phyloP scores from a whole-genome alignment of 148 eudicot genomes.

The Nyssa sinensis region DNA sequence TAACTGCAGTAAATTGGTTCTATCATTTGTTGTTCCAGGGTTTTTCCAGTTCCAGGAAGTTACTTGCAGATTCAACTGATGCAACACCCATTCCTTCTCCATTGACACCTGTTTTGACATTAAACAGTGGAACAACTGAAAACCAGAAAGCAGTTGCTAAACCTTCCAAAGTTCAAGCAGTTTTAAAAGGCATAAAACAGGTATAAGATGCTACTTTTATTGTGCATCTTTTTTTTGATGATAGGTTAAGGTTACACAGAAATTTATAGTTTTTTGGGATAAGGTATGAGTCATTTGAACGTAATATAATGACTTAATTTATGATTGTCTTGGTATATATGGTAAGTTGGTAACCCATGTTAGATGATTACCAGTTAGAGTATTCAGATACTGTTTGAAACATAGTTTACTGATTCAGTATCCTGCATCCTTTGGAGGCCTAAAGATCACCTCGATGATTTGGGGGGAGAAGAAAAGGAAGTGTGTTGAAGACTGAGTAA shows the following conservation, averaged over 20 bases:
- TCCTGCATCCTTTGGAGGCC: no score
- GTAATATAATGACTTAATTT: no score
- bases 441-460: no score
- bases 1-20: not conserved
- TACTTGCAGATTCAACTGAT: conserved; percentile 64
- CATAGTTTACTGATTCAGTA: no score
- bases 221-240: conserved; percentile 1
- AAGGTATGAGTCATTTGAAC: not conserved
- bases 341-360: no score
- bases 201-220: conserved; percentile 25
- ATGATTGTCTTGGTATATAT: no score
- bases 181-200: conserved; percentile 79
- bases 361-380: no score
- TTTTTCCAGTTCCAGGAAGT: conserved; percentile 57
- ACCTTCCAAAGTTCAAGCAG: conserved; percentile 75
- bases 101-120: conserved; percentile 59
- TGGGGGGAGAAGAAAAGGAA: no score
- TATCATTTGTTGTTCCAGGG: conserved; percentile 39
- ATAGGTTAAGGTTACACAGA: not conserved
- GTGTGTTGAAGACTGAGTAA: no score
- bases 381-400: no score
- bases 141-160: conserved; percentile 63
- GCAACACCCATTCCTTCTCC: conserved; percentile 77
- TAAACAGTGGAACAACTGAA: conserved; percentile 50
- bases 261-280: not conserved